phyloP scores from a whole-genome alignment of 345 rosid genomes.

The Acer yangbiense region DNA sequence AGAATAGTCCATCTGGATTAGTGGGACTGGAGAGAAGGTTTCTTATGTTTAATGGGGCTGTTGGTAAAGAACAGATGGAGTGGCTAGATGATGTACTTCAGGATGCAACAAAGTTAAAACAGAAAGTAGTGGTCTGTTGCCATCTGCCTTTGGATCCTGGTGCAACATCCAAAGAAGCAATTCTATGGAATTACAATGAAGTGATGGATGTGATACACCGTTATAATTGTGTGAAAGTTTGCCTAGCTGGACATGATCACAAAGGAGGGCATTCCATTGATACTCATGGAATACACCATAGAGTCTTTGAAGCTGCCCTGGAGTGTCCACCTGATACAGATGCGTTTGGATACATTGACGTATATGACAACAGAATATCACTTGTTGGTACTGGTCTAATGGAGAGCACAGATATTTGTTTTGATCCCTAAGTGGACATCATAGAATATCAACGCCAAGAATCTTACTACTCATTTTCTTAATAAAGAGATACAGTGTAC shows the following conservation, averaged over 20 bases:
- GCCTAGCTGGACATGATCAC: slow-evolving; percentile 90
- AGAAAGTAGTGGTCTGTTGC: slow-evolving; percentile 79
- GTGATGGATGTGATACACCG: slow-evolving; percentile 76
- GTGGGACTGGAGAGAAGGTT: slow-evolving; percentile 71
- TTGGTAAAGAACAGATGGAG: slow-evolving; percentile 72
- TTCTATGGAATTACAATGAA: slow-evolving; percentile 85
- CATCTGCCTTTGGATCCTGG: slow-evolving; percentile 82
- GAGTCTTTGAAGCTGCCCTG: slow-evolving; percentile 82
- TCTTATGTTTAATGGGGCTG: slow-evolving; percentile 89
- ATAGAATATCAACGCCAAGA: background rate
- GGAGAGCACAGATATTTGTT: slow-evolving; percentile 51
- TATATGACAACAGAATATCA: slow-evolving; percentile 59
- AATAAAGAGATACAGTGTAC: slow-evolving; percentile 9
- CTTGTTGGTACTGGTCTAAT: slow-evolving; percentile 67
- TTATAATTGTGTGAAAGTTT: slow-evolving; percentile 71
- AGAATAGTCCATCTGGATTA: slow-evolving; percentile 83
- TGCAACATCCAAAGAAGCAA: slow-evolving; percentile 50
- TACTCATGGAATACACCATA: slow-evolving; percentile 80
- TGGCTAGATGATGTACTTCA: slow-evolving; percentile 73
- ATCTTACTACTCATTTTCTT: slow-evolving; percentile 1
- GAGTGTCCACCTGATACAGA: slow-evolving; percentile 87
- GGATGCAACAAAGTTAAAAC: slow-evolving; percentile 62
- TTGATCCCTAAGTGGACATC: slow-evolving; percentile 22
- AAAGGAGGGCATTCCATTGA: slow-evolving; percentile 77
- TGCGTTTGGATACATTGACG: slow-evolving; percentile 81